These are phyloP conservation scores for Austropuccinia psidii DNA, from an alignment of 1,284 basidiomycete genomes.

Conservation along the genomic window DNA sequence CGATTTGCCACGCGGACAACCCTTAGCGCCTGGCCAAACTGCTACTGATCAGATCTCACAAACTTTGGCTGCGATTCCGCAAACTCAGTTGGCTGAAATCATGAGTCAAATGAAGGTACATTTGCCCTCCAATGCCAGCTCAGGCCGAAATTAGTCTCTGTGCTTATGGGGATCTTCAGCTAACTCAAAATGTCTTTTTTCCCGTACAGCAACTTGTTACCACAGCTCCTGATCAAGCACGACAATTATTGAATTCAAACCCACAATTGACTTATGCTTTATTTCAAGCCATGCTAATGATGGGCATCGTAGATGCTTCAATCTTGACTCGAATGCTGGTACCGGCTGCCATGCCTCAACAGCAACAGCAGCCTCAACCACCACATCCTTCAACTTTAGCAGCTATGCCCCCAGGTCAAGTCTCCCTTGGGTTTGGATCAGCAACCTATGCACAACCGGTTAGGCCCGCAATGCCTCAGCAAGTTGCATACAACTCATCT, in stretches of 20 bases:
- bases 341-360: slow-evolving; percentile 5
- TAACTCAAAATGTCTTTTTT: too few relatives aligned
- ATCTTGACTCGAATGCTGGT: slow-evolving; percentile 59
- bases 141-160: background rate
- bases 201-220: slow-evolving; percentile 58
- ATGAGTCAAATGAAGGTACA: slow-evolving; percentile 92
- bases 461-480: slow-evolving; percentile 14
- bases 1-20: slow-evolving; percentile 67
- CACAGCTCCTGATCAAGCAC: slow-evolving; percentile 82
- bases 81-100: slow-evolving; percentile 84
- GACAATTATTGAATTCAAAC: slow-evolving; percentile 66
- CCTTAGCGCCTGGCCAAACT: slow-evolving; percentile 64
- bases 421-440: slow-evolving; percentile 1
- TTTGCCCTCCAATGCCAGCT: slow-evolving; percentile 16
- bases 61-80: slow-evolving; percentile 73
- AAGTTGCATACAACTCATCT: background rate
- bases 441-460: slow-evolving; percentile 12
- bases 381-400: slow-evolving; percentile 7
- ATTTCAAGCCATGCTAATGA: slow-evolving; percentile 87
- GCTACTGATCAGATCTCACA: slow-evolving; percentile 79
- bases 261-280: slow-evolving; percentile 93
- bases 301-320: slow-evolving; percentile 85
- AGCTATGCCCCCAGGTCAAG: slow-evolving; percentile 10
- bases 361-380: slow-evolving; percentile 3
- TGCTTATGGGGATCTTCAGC: slow-evolving; percentile 15